Evolutionary conservation across 2,329 filamentous ascomycete species (phyloP), one percentile per base, ranked within the genome.

Genomic region (Gyromitra esculenta): DNA sequence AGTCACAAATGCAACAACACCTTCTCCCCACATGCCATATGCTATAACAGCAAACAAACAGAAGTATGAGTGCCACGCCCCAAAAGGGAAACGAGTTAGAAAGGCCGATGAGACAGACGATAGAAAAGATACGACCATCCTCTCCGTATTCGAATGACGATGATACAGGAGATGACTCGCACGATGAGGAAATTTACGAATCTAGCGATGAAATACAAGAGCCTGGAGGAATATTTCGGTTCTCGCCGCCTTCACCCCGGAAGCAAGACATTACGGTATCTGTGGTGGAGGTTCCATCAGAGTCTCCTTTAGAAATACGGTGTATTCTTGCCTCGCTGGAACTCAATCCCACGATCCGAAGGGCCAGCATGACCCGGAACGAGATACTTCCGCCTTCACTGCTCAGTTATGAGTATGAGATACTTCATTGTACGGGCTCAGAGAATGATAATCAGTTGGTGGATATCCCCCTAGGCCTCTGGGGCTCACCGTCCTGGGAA

Each of bases 401-500:
- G 5, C 35, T 18, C 1, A 37, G 57, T 11, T 15, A 25, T 13
- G 15, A 41, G 37, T 60, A 43, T 11, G 57, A 60, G 57, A 60
- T 60, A 60, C 57, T 60, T 7, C n/a, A 41, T 18, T 41, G 7
- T 5, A 43, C 57, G n/a, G 8, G 57, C 31, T 41, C 37, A 13
- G 35, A 39, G 18, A 21, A 21, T n/a, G 15, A 8, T 11, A 41
- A 39, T n/a, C 15, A 37, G 13, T 6, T 11, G 5, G 41, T 7
- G 35, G 31, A 8, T 25, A 25, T 41, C 13, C 57, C n/a, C 21
- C 6, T 3, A 7, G 7, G 11, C 8, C 37, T 43, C n/a, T 60
- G 57, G 57, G 57, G 37, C n/a, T 60, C 57, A 21, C 57, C 35
- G 7, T 60, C 57, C 13, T 43, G 37, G 37, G 13, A 15, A 41